These are phyloP conservation scores for Kokia cookei DNA, from an alignment of 441 rosid species.

Conservation along the genomic window DNA sequence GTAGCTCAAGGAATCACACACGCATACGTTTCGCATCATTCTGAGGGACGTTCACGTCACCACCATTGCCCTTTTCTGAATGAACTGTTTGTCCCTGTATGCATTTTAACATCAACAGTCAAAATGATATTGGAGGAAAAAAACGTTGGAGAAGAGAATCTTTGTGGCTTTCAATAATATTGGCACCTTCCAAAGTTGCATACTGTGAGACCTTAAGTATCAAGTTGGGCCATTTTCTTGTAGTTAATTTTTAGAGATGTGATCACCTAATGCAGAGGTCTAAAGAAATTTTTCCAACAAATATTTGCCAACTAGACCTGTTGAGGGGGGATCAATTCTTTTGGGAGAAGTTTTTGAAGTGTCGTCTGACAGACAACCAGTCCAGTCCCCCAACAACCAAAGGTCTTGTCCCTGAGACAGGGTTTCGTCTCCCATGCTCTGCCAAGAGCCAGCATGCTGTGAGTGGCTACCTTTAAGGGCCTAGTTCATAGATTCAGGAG, in stretches of 20 bases:
- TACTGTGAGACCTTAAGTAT: not conserved
- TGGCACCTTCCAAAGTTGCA: not conserved
- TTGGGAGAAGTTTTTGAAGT: too few relatives aligned
- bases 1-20: conserved; percentile 15
- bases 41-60: conserved; percentile 69
- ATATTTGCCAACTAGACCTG: not conserved
- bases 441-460: too few relatives aligned
- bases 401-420: too few relatives aligned
- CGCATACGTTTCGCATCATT: conserved; percentile 62
- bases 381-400: too few relatives aligned
- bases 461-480: too few relatives aligned
- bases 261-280: not conserved
- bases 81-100: conserved; percentile 36
- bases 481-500: too few relatives aligned
- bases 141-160: not conserved
- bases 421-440: too few relatives aligned
- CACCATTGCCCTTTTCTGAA: conserved; percentile 35
- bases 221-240: not conserved
- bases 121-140: not conserved
- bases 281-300: not conserved
- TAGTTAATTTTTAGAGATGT: not conserved
- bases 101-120: conserved; percentile 2
- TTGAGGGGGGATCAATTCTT: too few relatives aligned
- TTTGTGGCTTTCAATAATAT: not conserved
- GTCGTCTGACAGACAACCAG: too few relatives aligned